These are phyloP conservation scores for Komagataella ulmi DNA, from an alignment of 805 yeast species.

Conservation along the genomic window DNA sequence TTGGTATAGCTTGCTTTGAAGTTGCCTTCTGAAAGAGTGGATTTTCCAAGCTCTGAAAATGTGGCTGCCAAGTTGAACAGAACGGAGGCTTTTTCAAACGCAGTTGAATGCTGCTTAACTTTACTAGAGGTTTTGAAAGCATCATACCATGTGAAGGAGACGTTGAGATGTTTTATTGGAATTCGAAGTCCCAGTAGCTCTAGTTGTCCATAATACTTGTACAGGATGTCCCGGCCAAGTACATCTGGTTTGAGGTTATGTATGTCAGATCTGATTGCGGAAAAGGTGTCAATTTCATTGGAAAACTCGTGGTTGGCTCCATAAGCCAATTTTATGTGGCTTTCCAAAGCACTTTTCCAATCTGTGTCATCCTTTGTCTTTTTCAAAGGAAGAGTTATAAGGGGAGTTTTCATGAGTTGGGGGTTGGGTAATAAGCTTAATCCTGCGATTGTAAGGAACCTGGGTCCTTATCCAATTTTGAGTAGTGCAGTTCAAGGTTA, in stretches of 20 bases:
- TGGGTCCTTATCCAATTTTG: neutral
- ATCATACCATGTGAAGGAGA: conserved; percentile 72
- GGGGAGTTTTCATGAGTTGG: conserved; percentile 10
- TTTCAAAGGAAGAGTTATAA: conserved; percentile 20
- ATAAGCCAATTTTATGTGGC: conserved; percentile 45
- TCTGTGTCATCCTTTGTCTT: conserved; percentile 39
- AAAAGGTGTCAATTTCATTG: conserved; percentile 39
- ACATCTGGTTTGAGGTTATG: conserved; percentile 30
- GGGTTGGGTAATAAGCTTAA: neutral
- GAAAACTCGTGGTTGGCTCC: conserved; percentile 47
- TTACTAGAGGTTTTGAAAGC: conserved; percentile 38
- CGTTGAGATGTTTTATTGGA: conserved; percentile 45
- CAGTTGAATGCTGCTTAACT: conserved; percentile 62
- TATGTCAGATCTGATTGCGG: conserved; percentile 46
- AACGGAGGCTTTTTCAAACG: conserved; percentile 81
- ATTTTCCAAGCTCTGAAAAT: conserved; percentile 36
- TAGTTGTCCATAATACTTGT: conserved; percentile 66
- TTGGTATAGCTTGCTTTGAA: conserved; percentile 45
- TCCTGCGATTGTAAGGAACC: neutral
- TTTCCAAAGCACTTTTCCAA: conserved; percentile 50
- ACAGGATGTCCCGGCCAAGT: conserved; percentile 37
- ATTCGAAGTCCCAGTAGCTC: conserved; percentile 70
- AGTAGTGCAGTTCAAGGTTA: neutral
- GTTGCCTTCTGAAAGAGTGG: conserved; percentile 22
- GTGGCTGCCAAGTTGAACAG: conserved; percentile 68